Evolutionary conservation across 2,329 filamentous ascomycete species (phyloP).

Genomic region (Alternaria ethzedia): DNA sequence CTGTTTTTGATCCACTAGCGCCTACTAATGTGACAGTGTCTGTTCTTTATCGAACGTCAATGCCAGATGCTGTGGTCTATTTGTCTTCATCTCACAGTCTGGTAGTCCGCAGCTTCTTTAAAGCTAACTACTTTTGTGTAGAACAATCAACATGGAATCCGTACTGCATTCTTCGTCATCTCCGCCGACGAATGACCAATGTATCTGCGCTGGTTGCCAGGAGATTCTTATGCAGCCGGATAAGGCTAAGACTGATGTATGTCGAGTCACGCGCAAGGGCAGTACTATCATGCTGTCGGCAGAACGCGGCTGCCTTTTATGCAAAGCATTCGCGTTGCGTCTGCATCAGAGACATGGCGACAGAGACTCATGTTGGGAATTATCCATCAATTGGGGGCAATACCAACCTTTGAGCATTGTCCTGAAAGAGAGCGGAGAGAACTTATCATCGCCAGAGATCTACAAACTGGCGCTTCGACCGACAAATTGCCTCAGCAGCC

Average conservation of each 20-base stretch:
- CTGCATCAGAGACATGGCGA: no score
- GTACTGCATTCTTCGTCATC: neutral
- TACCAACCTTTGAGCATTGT: no score
- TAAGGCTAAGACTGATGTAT: neutral
- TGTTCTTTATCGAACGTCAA: no score
- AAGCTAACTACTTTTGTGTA: neutral
- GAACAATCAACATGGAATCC: accelerated
- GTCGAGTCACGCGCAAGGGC: neutral
- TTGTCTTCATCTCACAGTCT: accelerated
- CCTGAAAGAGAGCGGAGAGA: no score
- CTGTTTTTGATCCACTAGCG: no score
- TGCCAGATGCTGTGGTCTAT: no score
- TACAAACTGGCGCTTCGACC: no score
- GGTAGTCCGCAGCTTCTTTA: no score
- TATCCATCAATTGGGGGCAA: no score
- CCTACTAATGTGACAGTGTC: no score
- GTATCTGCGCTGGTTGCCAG: neutral
- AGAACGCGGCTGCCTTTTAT: neutral
- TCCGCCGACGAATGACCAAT: neutral
- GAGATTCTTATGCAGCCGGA: neutral
- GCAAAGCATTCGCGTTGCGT: neutral
- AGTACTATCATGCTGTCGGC: neutral
- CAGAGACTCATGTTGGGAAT: no score
- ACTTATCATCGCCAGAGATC: accelerated
- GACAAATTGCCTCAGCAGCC: no score